Conservation (phyloP, 208 protist genomes). For the Acanthamoeba quina region DNA sequence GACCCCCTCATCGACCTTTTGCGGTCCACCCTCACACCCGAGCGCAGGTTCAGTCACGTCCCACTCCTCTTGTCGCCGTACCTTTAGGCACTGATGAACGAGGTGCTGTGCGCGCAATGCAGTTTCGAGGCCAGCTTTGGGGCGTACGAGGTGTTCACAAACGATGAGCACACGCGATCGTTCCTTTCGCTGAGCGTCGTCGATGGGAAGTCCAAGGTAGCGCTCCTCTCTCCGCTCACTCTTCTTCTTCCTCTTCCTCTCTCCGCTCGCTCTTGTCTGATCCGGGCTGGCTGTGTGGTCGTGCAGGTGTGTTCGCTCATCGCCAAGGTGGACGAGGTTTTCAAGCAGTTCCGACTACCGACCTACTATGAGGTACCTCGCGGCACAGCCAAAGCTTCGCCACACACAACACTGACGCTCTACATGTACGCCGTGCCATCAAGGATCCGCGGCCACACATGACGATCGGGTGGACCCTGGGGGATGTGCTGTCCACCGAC, state of each 20-base stretch:
- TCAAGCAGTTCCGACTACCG: conserved; percentile 55
- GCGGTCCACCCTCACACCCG: not conserved
- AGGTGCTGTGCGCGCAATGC: not conserved
- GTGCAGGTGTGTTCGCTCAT: conserved; percentile 14
- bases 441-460: conserved; percentile 64
- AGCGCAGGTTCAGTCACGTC: not conserved
- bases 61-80: no score
- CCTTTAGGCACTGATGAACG: no score
- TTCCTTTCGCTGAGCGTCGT: conserved; percentile 15
- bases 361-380: conserved; percentile 23
- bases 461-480: conserved; percentile 61
- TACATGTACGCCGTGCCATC: not conserved
- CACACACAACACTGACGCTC: no score
- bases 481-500: not conserved
- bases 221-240: not conserved
- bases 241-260: not conserved
- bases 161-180: conserved; percentile 62
- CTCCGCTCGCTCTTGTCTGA: not conserved
- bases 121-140: conserved; percentile 45
- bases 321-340: conserved; percentile 30
- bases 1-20: conserved; percentile 36
- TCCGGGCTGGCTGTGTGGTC: not conserved
- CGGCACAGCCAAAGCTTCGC: no score
- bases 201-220: not conserved
- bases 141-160: conserved; percentile 35